Base-by-base conservation (phyloP, 116 monocot genomes). In the Phalaenopsis hybrid region DNA sequence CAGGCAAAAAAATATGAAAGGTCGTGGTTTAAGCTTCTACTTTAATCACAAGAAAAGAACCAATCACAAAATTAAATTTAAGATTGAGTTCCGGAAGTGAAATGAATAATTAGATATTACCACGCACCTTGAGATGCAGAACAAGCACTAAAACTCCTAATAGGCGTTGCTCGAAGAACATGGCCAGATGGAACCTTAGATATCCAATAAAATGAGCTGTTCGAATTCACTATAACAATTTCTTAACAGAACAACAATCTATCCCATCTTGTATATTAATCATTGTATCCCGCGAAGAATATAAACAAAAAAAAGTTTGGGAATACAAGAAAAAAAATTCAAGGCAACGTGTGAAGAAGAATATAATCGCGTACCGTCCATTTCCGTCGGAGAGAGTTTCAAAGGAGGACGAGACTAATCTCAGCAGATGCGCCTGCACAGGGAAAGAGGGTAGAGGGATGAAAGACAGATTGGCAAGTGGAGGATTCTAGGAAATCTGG, bases 91-190 rank as follows among this genome's bases (percentile, higher is more conserved):
- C 9, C 45, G 46, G 8, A 41, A 41, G 15, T 34, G 72, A 41
- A 34, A 17, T 8, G 72, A 41, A 72, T 41, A 72, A 74, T 74
- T 15, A 73, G 33, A 31, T 46, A n/a, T 67, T 55, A 74, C 37
- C 9, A 17, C 70, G 9, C 81, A 81, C 81, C 81, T 81, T 81
- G 52, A 31, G 81, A 73, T 74, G 73, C 20, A 33, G 81, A 81
- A 74, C 37, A 52, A 81, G 52, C 51, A 73, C 55, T 74, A 81
- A 81, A 81, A 72, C 13, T 72, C 37, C 72, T 72, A 72, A 72
- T 31, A 72, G 41, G 4, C 15, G 72, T 23, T 41, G 72, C 72
- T 72, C 16, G 37, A 72, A 72, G 72, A 72, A 41, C 72, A 72
- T 16, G 72, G 11, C 72, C 37, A 23, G 65, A 4, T 41, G 8